phyloP scores from a whole-genome alignment of 495 filamentous ascomycete genomes.

The Amorphotheca resinae region DNA sequence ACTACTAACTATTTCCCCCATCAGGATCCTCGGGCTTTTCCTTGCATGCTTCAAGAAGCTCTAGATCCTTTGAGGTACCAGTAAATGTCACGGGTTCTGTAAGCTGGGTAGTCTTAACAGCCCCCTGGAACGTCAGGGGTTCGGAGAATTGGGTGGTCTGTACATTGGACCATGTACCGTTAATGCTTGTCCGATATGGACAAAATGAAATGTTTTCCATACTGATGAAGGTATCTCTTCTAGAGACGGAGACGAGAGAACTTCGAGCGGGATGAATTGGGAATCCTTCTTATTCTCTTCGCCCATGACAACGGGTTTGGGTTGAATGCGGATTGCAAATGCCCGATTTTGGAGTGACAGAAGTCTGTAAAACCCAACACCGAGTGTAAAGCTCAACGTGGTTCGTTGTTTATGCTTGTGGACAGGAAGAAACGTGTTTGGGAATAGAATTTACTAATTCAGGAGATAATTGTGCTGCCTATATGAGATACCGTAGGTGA shows the following conservation, averaged over 20 bases:
- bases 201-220: slow-evolving; percentile 19
- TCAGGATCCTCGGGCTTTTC: neutral
- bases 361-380: slow-evolving; percentile 3
- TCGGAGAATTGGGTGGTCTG: slow-evolving; percentile 10
- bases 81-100: slow-evolving; percentile 10
- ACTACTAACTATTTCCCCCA: neutral
- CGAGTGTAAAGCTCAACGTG: slow-evolving; percentile 7
- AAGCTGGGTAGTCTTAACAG: slow-evolving; percentile 6
- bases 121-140: slow-evolving; percentile 2
- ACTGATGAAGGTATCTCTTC: slow-evolving; percentile 12
- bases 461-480: slow-evolving; percentile 9
- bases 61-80: slow-evolving; percentile 9
- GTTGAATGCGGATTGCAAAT: slow-evolving; percentile 16
- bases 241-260: slow-evolving; percentile 7
- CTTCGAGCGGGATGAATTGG: slow-evolving; percentile 5
- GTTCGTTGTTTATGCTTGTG: slow-evolving; percentile 5
- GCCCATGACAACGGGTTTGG: slow-evolving; percentile 14
- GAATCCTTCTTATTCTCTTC: slow-evolving; percentile 18
- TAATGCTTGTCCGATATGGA: slow-evolving; percentile 15
- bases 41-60: slow-evolving; percentile 11
- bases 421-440: neutral
- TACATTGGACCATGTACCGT: slow-evolving; percentile 10
- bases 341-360: slow-evolving; percentile 6
- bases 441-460: slow-evolving; percentile 1
- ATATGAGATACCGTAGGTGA: slow-evolving; percentile 14